These are phyloP conservation scores for Colletotrichum sublineola DNA, from an alignment of 2,329 filamentous ascomycete genomes.

Conservation along the genomic window DNA sequence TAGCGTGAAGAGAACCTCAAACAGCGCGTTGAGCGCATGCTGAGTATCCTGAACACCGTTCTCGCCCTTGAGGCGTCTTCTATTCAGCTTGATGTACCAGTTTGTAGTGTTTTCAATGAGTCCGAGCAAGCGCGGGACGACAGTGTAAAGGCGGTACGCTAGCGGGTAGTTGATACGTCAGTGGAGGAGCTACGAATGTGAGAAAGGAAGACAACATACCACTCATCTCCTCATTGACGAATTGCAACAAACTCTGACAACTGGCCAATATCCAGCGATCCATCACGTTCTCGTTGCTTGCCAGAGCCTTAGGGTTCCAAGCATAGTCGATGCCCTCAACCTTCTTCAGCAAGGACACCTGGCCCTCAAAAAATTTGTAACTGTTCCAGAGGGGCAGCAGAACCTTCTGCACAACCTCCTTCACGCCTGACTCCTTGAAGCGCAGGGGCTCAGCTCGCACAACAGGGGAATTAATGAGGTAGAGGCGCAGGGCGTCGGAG, in stretches of 20 bases:
- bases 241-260: constrained; percentile 90
- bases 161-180: background rate
- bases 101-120: constrained; percentile 98
- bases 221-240: constrained; percentile 93
- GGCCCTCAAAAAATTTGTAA: constrained; percentile 95
- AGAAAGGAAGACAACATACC: constrained; percentile 60
- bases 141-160: constrained; percentile 87
- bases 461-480: constrained; percentile 96
- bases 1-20: constrained; percentile 92
- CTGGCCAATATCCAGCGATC: constrained; percentile 95
- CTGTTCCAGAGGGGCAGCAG: constrained; percentile 94
- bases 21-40: constrained; percentile 93
- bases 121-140: constrained; percentile 84
- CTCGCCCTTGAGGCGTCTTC: constrained; percentile 90
- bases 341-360: constrained; percentile 89
- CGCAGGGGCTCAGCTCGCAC: constrained; percentile 90
- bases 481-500: constrained; percentile 92
- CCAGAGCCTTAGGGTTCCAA: constrained; percentile 82
- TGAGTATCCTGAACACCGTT: constrained; percentile 87
- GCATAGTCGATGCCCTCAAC: constrained; percentile 80
- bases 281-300: constrained; percentile 90
- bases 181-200: background rate
- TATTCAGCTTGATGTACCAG: constrained; percentile 98
- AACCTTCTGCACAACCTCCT: constrained; percentile 94
- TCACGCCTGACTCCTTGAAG: constrained; percentile 93